Conservation (phyloP, 108 stramenopile genomes). For the Nitzschia sp. region DNA sequence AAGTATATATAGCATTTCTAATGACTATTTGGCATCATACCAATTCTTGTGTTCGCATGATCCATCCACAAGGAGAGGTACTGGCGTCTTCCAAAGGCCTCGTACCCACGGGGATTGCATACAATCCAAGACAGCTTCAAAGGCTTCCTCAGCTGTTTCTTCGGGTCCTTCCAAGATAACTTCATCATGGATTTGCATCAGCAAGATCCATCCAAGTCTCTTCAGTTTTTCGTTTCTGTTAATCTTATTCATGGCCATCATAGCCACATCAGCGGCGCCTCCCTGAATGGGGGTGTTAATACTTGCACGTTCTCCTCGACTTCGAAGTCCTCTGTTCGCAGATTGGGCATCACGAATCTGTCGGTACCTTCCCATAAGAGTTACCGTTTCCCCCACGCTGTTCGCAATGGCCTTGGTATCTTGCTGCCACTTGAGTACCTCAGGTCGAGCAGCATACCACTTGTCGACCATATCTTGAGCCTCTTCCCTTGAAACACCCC, state of each 20-base stretch:
- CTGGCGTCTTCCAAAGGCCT: slow-evolving; percentile 81
- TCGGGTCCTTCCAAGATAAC: slow-evolving; percentile 99
- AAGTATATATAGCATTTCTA: not conserved
- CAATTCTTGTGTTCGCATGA: slow-evolving; percentile 86
- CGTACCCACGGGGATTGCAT: slow-evolving; percentile 97
- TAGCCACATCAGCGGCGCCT: slow-evolving; percentile 97
- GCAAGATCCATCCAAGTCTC: slow-evolving; percentile 90
- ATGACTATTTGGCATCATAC: slow-evolving; percentile 96
- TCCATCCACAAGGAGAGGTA: slow-evolving; percentile 95
- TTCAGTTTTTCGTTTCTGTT: slow-evolving; percentile 74
- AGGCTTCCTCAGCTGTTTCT: slow-evolving; percentile 93
- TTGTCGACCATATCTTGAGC: slow-evolving; percentile 91
- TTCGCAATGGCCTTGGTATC: slow-evolving; percentile 71
- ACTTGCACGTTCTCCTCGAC: slow-evolving; percentile 90
- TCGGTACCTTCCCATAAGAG: slow-evolving; percentile 96
- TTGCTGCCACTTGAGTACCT: slow-evolving; percentile 94
- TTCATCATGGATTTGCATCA: slow-evolving; percentile 99
- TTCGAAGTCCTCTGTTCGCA: slow-evolving; percentile 39
- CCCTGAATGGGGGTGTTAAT: slow-evolving; percentile 99
- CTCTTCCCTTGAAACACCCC: slow-evolving; percentile 88
- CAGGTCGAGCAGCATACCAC: slow-evolving; percentile 96
- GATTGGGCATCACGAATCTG: slow-evolving; percentile 83
- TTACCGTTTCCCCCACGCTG: slow-evolving; percentile 74
- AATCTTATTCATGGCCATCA: slow-evolving; percentile 99
- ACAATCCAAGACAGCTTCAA: slow-evolving; percentile 78